phyloP scores from a whole-genome alignment of 345 rosid species.

The Syzygium aromaticum region DNA sequence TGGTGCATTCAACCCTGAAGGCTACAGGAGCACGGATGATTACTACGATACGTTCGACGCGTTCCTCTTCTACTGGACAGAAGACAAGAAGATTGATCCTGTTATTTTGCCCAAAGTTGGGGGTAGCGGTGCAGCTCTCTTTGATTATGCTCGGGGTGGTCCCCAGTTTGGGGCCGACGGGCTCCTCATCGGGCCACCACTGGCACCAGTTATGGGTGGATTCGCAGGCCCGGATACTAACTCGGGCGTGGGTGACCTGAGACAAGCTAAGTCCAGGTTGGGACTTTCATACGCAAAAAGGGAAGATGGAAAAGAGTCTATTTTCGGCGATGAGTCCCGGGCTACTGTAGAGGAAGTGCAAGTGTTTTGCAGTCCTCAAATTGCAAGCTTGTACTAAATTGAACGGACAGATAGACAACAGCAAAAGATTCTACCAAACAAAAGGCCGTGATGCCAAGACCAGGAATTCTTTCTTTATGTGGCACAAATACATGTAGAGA shows the following conservation, averaged over 20 bases:
- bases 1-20: conserved; percentile 80
- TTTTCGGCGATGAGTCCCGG: conserved; percentile 53
- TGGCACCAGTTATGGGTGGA: conserved; percentile 77
- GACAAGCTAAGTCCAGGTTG: conserved; percentile 75
- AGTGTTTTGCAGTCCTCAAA: conserved; percentile 67
- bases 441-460: neutral
- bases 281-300: conserved; percentile 81
- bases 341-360: conserved; percentile 52
- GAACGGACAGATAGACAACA: neutral
- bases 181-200: conserved; percentile 67
- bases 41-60: conserved; percentile 74
- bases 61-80: conserved; percentile 76
- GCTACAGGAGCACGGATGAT: conserved; percentile 87
- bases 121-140: conserved; percentile 85
- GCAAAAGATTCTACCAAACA: neutral
- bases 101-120: conserved; percentile 57
- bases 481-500: neutral
- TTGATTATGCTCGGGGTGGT: conserved; percentile 65
- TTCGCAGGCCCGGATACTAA: conserved; percentile 76
- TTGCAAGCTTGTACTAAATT: conserved; percentile 58
- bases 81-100: conserved; percentile 19
- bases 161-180: conserved; percentile 82
- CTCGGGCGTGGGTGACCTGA: conserved; percentile 69
- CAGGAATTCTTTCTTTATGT: neutral
- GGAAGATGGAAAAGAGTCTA: conserved; percentile 63